Evolutionary conservation across 2,329 filamentous ascomycete genomes (phyloP).

Genomic region (Verruconis gallopava): DNA sequence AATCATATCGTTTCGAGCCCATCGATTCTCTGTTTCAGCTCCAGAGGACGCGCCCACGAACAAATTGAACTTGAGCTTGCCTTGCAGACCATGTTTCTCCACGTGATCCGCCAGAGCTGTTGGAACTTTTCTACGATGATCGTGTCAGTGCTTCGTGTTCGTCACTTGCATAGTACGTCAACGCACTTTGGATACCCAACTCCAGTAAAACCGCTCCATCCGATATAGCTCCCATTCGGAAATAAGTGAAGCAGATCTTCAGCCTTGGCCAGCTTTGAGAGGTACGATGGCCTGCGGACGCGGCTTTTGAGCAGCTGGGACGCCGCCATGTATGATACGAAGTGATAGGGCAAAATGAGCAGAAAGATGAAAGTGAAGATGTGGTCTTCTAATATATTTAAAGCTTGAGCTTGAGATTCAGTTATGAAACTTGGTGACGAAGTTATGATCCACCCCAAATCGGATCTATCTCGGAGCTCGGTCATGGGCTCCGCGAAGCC

Average conservation of each 20-base stretch:
- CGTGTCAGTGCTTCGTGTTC: no score
- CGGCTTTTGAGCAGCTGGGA: conserved; percentile 52
- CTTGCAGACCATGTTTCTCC: conserved; percentile 73
- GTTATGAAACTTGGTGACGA: no score
- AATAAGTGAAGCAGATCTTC: conserved; percentile 72
- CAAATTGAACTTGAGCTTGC: conserved; percentile 71
- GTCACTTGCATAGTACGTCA: no score
- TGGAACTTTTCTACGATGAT: conserved; percentile 49
- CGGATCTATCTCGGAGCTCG: no score
- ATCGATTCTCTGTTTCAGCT: conserved; percentile 81
- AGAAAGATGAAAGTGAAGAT: no score
- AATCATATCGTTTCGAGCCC: conserved; percentile 85
- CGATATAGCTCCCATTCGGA: conserved; percentile 73
- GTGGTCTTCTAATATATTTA: no score
- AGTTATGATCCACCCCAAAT: no score
- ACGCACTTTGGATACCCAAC: conserved; percentile 77
- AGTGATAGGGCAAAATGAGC: no score
- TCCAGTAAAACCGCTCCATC: conserved; percentile 85
- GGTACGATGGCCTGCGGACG: conserved; percentile 60
- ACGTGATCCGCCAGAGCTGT: conserved; percentile 78
- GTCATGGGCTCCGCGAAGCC: no score
- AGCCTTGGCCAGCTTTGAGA: conserved; percentile 66
- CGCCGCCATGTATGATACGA: no score
- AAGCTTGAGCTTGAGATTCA: no score
- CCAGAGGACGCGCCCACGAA: conserved; percentile 86